Conservation (phyloP, 2,329 filamentous ascomycete species). For the Xylaria digitata region DNA sequence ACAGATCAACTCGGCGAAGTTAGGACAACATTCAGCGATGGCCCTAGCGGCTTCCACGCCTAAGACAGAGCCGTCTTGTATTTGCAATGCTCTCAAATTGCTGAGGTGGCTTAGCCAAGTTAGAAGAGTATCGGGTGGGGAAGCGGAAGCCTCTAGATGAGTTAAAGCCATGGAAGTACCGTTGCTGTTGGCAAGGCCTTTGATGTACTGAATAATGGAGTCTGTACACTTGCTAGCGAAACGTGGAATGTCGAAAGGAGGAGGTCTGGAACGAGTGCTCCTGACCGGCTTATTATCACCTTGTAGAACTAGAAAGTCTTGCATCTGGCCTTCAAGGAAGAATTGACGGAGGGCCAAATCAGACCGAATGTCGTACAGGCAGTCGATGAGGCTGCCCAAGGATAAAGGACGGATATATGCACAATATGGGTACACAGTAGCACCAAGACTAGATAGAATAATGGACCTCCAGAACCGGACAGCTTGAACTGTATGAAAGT, state of each 20-base stretch:
- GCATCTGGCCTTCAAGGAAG: constrained; percentile 58
- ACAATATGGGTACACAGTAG: constrained; percentile 75
- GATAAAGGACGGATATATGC: constrained; percentile 73
- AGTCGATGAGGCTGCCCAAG: constrained; percentile 68
- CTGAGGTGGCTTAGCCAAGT: constrained; percentile 70
- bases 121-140: constrained; percentile 64
- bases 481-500: constrained; percentile 57
- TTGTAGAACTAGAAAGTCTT: constrained; percentile 49
- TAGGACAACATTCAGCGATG: constrained; percentile 68
- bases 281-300: constrained; percentile 38
- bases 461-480: constrained; percentile 75
- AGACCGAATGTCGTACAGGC: constrained; percentile 65
- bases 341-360: constrained; percentile 45
- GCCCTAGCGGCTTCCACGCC: constrained; percentile 64
- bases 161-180: constrained; percentile 65
- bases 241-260: constrained; percentile 50
- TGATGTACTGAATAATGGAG: constrained; percentile 65
- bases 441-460: constrained; percentile 70
- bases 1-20: constrained; percentile 70
- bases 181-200: constrained; percentile 52
- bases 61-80: constrained; percentile 71
- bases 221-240: constrained; percentile 64
- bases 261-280: constrained; percentile 36
- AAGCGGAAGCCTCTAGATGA: constrained; percentile 63
- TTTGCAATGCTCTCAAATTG: constrained; percentile 66